Conservation (phyloP, 495 filamentous ascomycete species). For the Aspergillus steynii region DNA sequence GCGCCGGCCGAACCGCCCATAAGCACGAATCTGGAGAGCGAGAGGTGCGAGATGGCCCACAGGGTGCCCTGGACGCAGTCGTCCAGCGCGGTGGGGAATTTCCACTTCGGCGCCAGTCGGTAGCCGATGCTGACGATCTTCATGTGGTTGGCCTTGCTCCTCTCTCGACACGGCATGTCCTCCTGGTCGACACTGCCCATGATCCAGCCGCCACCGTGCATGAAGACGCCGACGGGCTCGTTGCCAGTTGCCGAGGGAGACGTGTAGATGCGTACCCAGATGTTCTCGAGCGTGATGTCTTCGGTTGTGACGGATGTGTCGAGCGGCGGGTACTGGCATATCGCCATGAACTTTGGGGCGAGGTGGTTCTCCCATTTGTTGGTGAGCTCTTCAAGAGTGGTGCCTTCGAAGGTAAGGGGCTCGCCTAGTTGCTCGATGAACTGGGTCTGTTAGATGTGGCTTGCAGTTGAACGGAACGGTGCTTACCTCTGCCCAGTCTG, state of each 20-base stretch:
- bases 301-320: not conserved
- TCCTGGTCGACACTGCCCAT: constrained; percentile 15
- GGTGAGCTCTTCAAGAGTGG: too few relatives aligned
- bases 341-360: too few relatives aligned
- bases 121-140: constrained; percentile 11
- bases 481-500: too few relatives aligned
- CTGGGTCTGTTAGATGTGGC: too few relatives aligned
- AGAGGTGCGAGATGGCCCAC: constrained; percentile 9
- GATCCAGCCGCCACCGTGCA: constrained; percentile 14
- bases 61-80: constrained; percentile 10
- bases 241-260: not conserved
- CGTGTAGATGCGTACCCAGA: constrained; percentile 1
- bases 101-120: constrained; percentile 9
- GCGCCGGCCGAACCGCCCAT: constrained; percentile 11
- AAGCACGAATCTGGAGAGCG: not conserved
- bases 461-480: too few relatives aligned
- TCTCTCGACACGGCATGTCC: constrained; percentile 1
- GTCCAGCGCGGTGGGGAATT: constrained; percentile 8
- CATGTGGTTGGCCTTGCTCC: constrained; percentile 2
- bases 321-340: not conserved
- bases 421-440: too few relatives aligned
- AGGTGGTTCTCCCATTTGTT: too few relatives aligned
- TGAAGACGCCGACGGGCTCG: constrained; percentile 6
- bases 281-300: not conserved
- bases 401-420: too few relatives aligned